A percentile compares a stretch with the other conserved stretches of the same genome.
Conservation (phyloP, 805 yeast species). For the Schwanniomyces polymorphus region DNA sequence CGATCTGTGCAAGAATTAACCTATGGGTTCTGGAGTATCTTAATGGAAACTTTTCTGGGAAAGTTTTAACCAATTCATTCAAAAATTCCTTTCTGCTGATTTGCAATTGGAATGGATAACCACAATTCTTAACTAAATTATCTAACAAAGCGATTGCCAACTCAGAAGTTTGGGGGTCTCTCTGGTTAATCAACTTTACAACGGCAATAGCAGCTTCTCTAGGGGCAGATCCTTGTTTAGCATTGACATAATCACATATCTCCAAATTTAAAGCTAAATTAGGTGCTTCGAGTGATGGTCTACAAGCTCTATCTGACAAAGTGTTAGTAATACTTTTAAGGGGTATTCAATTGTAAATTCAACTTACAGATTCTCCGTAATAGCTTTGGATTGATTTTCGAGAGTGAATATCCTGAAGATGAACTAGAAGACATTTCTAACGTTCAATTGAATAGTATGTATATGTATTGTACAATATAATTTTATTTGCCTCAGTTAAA, state of each 20-base stretch:
- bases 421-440: constrained; percentile 11
- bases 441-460: background rate
- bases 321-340: constrained; percentile 1
- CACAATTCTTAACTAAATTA: constrained; percentile 94
- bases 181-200: constrained; percentile 76
- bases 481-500: background rate
- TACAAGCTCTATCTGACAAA: constrained; percentile 72
- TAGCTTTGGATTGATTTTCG: constrained; percentile 46
- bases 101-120: constrained; percentile 94
- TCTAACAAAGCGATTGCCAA: constrained; percentile 85
- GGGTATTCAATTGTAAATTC: background rate
- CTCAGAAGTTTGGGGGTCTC: constrained; percentile 80
- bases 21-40: constrained; percentile 82
- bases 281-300: constrained; percentile 81
- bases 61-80: constrained; percentile 87
- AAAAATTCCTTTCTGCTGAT: constrained; percentile 92
- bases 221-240: constrained; percentile 86
- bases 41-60: constrained; percentile 92
- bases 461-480: background rate
- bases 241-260: constrained; percentile 90
- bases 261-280: constrained; percentile 86
- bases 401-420: constrained; percentile 34
- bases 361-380: constrained; percentile 45
- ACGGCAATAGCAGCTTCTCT: constrained; percentile 89
- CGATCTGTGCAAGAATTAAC: constrained; percentile 83